Evolutionary conservation across 1,139 yeast species (phyloP).

Genomic region (Taiozyma sp.): DNA sequence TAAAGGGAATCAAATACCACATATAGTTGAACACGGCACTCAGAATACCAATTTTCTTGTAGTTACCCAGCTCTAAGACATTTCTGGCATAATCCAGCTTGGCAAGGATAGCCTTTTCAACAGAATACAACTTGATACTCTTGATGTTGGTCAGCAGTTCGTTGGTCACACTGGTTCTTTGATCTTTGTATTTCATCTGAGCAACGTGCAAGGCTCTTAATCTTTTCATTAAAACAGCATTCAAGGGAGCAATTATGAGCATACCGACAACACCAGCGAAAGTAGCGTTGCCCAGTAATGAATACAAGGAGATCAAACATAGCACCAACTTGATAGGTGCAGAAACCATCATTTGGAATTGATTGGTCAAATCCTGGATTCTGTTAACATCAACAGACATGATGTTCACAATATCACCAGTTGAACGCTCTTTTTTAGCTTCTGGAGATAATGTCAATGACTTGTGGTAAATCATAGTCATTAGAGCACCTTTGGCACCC

Average conservation of each 20-base stretch:
- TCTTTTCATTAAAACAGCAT: conserved; percentile 43
- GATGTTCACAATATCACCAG: conserved; percentile 56
- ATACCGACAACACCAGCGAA: conserved; percentile 55
- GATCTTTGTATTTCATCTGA: conserved; percentile 68
- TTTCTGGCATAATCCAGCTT: conserved; percentile 48
- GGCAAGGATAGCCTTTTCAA: conserved; percentile 64
- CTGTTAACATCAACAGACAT: conserved; percentile 57
- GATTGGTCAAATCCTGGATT: conserved; percentile 48
- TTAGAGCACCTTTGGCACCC: conserved; percentile 46
- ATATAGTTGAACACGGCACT: conserved; percentile 48
- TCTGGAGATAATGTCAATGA: conserved; percentile 44
- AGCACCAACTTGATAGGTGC: conserved; percentile 55
- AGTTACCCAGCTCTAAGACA: conserved; percentile 43
- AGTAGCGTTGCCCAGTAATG: conserved; percentile 57
- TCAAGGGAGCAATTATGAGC: conserved; percentile 54
- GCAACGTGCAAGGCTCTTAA: conserved; percentile 46
- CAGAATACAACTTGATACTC: conserved; percentile 66
- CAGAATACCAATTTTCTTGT: conserved; percentile 40
- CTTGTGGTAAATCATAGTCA: conserved; percentile 47
- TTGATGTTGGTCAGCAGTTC: conserved; percentile 64
- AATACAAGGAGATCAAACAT: conserved; percentile 52
- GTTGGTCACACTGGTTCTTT: conserved; percentile 50
- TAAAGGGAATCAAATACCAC: conserved; percentile 63
- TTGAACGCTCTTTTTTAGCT: conserved; percentile 39
- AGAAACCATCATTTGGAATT: conserved; percentile 50